These are phyloP conservation scores for Nakazawaea sp. DNA, from an alignment of 805 yeast genomes.

Conservation along the genomic window DNA sequence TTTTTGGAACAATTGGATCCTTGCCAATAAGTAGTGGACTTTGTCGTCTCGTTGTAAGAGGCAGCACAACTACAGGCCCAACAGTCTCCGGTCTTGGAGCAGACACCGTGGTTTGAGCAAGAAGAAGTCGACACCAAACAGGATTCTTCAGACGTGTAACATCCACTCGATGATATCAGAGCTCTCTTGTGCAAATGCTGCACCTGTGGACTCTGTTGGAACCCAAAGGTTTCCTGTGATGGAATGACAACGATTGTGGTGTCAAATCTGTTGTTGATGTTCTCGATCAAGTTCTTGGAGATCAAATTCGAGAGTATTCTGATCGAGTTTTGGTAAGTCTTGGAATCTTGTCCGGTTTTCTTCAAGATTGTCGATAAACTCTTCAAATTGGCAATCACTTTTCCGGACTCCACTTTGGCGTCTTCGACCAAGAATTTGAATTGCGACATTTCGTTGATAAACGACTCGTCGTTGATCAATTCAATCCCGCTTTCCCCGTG, in stretches of 20 bases:
- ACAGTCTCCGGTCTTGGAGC: constrained; percentile 34
- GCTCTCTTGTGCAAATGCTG: constrained; percentile 5
- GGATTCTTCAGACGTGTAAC: constrained; percentile 36
- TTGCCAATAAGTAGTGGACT: constrained; percentile 46
- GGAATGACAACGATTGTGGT: constrained; percentile 28
- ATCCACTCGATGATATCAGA: constrained; percentile 13
- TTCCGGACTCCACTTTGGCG: constrained; percentile 17
- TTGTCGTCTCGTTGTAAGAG: constrained; percentile 31
- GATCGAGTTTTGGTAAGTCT: constrained; percentile 32
- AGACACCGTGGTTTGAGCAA: constrained; percentile 50
- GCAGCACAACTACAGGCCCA: constrained; percentile 48
- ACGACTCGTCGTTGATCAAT: constrained; percentile 37
- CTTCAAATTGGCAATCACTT: constrained; percentile 32
- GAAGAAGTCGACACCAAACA: constrained; percentile 40
- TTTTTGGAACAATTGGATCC: constrained; percentile 59
- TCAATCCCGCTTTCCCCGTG: constrained; percentile 15
- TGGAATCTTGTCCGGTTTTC: constrained; percentile 35
- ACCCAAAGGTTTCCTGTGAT: background rate
- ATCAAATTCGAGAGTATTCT: constrained; percentile 26
- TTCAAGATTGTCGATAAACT: constrained; percentile 34
- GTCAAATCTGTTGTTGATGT: constrained; percentile 17
- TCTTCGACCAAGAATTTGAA: constrained; percentile 30
- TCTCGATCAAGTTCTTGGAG: constrained; percentile 13
- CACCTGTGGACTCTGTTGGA: background rate
- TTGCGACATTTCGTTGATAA: constrained; percentile 42